Percentiles rank a stretch among this genome's conserved stretches.
Evolutionary conservation across 2,329 filamentous ascomycete species (phyloP).

Genomic region (Aspergillus intermedius): DNA sequence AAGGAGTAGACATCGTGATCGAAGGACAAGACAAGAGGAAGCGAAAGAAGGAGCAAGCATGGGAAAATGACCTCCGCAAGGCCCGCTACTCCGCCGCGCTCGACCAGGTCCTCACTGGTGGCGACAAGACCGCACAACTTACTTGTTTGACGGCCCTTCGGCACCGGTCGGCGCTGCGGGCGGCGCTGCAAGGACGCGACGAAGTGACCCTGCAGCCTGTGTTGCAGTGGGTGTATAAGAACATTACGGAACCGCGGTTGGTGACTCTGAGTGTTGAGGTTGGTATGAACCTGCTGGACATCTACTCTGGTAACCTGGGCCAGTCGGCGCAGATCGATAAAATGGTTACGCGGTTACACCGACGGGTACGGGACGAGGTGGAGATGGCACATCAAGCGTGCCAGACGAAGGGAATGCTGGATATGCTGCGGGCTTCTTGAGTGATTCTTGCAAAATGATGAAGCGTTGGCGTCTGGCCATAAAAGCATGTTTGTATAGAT

Average conservation of each 20-base stretch:
- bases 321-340: slow-evolving; percentile 66
- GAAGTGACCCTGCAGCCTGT: slow-evolving; percentile 76
- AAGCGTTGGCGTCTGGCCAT: slow-evolving; percentile 14
- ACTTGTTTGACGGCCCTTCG: slow-evolving; percentile 77
- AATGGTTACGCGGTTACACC: slow-evolving; percentile 62
- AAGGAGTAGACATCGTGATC: slow-evolving; percentile 82
- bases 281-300: slow-evolving; percentile 71
- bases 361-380: slow-evolving; percentile 67
- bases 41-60: slow-evolving; percentile 60
- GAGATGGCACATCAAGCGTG: slow-evolving; percentile 78
- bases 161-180: slow-evolving; percentile 77
- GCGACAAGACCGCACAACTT: slow-evolving; percentile 57
- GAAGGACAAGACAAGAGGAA: slow-evolving; percentile 58
- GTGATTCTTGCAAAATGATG: background rate
- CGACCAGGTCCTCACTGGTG: slow-evolving; percentile 64
- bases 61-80: slow-evolving; percentile 76
- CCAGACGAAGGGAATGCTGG: slow-evolving; percentile 81
- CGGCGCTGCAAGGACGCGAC: slow-evolving; percentile 73
- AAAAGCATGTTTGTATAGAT: slow-evolving; percentile 7
- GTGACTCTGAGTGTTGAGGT: slow-evolving; percentile 77
- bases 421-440: slow-evolving; percentile 52
- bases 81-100: slow-evolving; percentile 71
- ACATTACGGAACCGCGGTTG: slow-evolving; percentile 77
- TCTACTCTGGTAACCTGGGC: slow-evolving; percentile 76
- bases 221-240: slow-evolving; percentile 71